Evolutionary conservation across 352 stramenopile species (phyloP), one percentile per base, ranked within the genome.

Genomic region (Blastocystis sp.): DNA sequence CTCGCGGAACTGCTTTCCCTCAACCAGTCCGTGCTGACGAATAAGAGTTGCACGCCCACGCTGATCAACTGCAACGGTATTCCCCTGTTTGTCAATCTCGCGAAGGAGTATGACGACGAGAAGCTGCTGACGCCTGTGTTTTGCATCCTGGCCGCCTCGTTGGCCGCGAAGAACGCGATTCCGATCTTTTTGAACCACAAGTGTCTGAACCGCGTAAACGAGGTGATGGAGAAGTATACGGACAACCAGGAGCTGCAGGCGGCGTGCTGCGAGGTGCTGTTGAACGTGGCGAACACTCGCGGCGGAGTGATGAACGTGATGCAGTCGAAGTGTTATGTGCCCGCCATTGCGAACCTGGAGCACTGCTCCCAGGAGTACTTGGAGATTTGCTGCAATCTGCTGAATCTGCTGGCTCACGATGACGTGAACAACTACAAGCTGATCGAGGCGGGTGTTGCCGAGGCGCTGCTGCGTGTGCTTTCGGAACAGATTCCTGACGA

Each of bases 101-200:
- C 29, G 3, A 84, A 84, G 73, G 26, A 50, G 18, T 84, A 55
- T n/a, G 53, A 84, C 37, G 53, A 68, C 43, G 73, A 84, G 39
- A 34, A 37, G 54, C 73, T 84, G 1, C 39, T 84, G 50, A 84
- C 73, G 53, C 73, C 73, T 23, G 73, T 84, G 50, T 39, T 66
- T 55, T 84, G 34, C 56, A 53, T 84, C 20, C 26, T 84, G 4
- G 73, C 73, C 6, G 47, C 53, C 34, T 50, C 47, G 15, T 23
- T 69, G 50, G 53, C 18, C 39, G 43, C 43, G 6, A 84, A 84
- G 73, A 84, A 84, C 56, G 73, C 73, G 37, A 55, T 84, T 37
- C 73, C 73, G 54, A 69, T 84, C 23, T 84, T 84, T 55, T 34
- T 84, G 73, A 84, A 84, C 56, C 53, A 41, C 73, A 84, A 84